phyloP scores from a whole-genome alignment of 169 alveolate genomes.

The Plasmodium fragile region DNA sequence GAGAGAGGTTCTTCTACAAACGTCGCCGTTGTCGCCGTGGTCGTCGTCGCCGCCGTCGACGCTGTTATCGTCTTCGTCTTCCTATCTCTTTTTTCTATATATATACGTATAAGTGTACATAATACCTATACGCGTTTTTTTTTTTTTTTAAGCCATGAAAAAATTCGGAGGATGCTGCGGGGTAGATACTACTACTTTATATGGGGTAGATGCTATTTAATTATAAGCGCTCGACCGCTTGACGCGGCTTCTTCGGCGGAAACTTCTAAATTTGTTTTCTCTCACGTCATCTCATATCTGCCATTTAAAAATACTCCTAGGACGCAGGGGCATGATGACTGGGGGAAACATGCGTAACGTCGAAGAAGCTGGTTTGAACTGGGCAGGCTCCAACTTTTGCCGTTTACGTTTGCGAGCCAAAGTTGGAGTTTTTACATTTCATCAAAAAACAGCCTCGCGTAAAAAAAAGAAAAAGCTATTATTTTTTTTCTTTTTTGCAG shows the following conservation, averaged over 20 bases:
- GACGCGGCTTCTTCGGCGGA: background rate
- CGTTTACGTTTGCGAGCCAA: background rate
- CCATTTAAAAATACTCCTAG: background rate
- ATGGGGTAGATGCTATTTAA: background rate
- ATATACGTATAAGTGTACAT: background rate
- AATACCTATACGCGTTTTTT: background rate
- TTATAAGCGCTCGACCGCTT: background rate
- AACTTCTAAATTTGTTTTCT: background rate
- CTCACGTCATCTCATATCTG: conserved; percentile 2
- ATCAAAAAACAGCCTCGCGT: background rate
- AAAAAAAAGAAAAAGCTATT: background rate
- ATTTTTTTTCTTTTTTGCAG: background rate
- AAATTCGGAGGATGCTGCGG: background rate
- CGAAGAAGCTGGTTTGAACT: background rate
- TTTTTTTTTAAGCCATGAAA: background rate
- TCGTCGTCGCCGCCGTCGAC: background rate
- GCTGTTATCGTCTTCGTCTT: too few relatives aligned
- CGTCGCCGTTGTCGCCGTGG: background rate
- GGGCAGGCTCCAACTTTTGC: background rate
- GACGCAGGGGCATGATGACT: background rate
- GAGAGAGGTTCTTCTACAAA: background rate
- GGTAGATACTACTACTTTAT: background rate
- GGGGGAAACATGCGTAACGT: background rate
- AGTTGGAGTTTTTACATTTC: background rate
- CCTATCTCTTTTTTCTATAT: background rate